A percentile compares a stretch with the other conserved stretches of the same genome.
Conservation (phyloP, 106 monocot species). For the Phalaenopsis aphrodite region DNA sequence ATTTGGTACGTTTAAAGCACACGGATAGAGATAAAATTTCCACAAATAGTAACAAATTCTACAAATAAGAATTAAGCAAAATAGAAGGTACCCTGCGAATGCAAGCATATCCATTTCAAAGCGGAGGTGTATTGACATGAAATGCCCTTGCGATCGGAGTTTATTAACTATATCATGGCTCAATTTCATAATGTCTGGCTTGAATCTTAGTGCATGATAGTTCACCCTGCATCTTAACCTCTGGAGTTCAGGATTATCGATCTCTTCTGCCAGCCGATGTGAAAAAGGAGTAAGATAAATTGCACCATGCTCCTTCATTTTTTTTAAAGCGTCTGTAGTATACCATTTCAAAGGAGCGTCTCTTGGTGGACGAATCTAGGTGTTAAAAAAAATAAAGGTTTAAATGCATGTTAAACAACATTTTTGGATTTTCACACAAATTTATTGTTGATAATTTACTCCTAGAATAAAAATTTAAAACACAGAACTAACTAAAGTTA, state of each 20-base stretch:
- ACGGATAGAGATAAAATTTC: not conserved
- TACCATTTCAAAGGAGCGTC: slow-evolving; percentile 93
- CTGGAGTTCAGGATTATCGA: slow-evolving; percentile 79
- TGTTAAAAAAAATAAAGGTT: not conserved
- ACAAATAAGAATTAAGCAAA: slow-evolving; percentile 5
- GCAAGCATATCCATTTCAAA: slow-evolving; percentile 99
- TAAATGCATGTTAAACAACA: not conserved
- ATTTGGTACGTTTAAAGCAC: not conserved
- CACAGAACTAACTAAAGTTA: not conserved
- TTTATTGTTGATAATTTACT: not conserved
- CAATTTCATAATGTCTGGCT: slow-evolving; percentile 86
- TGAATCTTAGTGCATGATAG: slow-evolving; percentile 91
- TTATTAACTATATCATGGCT: slow-evolving; percentile 71
- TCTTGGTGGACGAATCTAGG: slow-evolving; percentile 85
- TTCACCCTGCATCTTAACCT: slow-evolving; percentile 93
- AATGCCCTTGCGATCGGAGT: slow-evolving; percentile 73
- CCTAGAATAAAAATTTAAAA: not conserved
- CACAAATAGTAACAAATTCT: not conserved
- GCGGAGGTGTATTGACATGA: slow-evolving; percentile 96
- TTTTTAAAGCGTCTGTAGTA: slow-evolving; percentile 64
- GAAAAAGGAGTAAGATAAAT: slow-evolving; percentile 95
- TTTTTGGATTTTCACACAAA: not conserved
- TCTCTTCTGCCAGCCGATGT: slow-evolving; percentile 87
- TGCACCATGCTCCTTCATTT: slow-evolving; percentile 82
- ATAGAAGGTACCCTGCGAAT: slow-evolving; percentile 79